Base-by-base conservation (phyloP, 2,329 filamentous ascomycete species). In the Alternaria sp. region DNA sequence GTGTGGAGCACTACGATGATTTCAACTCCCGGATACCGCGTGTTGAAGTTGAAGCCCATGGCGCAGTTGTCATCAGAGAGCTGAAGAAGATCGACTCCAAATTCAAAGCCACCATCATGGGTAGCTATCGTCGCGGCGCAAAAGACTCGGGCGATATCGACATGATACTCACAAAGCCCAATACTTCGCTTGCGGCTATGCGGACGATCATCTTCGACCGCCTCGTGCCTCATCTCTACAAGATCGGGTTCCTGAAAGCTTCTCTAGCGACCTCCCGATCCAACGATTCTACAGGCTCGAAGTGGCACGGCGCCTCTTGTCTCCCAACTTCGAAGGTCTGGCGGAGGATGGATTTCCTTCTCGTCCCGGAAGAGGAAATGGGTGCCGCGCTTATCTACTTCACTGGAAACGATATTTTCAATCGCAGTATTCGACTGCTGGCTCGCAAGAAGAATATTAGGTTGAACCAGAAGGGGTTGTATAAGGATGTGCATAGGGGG, bases 351-450 rank as follows among this genome's bases (percentile, higher is more conserved):
- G 94, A 97, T 75, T 86, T 97, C 19, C 83, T 97, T 2, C 86
- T 96, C 5, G 94, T 97, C 1, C 93, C 94, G 0, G 89, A 89
- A 69, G 83, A 87, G 2, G 90, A 97, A 78, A 85, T 93, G 54
- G 95, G 95, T 1, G 94, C 92, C 0, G 93, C 94, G 0, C 77
- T 97, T 65, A 86, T 97, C n/a, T 97, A 97, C 76, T 98, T 97
- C 74, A 97, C 95, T 0, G 95, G 95, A 1, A 96, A 97, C 70
- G 94, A 97, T 76, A 91, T 97, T 32, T 97, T 97, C 82, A 97
- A 97, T 78, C 85, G 94, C 15, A 96, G 92, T 74, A 87, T 97
- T 77, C 83, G 95, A 67, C 81, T 96, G 15, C 79, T 97, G 67
- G 93, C 93, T 13, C 88, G 89, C 43, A 93, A 89, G 80, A 96